Conservation (phyloP, 345 rosid species). For the Salix caprea region DNA sequence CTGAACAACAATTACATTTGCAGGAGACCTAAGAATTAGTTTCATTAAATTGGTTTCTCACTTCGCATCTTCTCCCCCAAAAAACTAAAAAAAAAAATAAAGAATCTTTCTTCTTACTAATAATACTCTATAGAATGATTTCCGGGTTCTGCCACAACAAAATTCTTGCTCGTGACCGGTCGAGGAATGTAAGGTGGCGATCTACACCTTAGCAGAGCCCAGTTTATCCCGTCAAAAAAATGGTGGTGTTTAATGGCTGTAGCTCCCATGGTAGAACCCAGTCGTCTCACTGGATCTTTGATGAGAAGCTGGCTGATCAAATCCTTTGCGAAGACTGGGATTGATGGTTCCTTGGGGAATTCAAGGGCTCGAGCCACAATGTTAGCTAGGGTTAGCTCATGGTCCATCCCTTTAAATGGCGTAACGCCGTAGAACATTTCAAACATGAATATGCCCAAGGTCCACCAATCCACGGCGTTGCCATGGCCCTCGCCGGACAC, state of each 20-base stretch:
- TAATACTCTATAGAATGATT: neutral
- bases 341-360: slow-evolving; percentile 52
- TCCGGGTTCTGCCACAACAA: neutral
- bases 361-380: slow-evolving; percentile 62
- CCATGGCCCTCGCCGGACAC: slow-evolving; percentile 65
- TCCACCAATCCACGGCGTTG: slow-evolving; percentile 73
- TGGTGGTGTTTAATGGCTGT: slow-evolving; percentile 45
- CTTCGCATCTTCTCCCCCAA: neutral
- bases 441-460: slow-evolving; percentile 53
- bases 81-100: too few species aligned
- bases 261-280: slow-evolving; percentile 62
- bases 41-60: neutral
- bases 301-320: slow-evolving; percentile 47
- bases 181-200: slow-evolving; percentile 46
- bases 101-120: neutral
- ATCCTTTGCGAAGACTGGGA: slow-evolving; percentile 43
- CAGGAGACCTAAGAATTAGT: neutral
- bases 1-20: neutral
- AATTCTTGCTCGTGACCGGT: neutral
- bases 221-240: slow-evolving; percentile 50
- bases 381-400: slow-evolving; percentile 56
- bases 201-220: slow-evolving; percentile 59
- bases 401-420: slow-evolving; percentile 51
- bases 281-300: slow-evolving; percentile 44
- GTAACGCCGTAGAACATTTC: slow-evolving; percentile 55